Base-by-base conservation (phyloP, 805 yeast species). In the Sporopachydermia lactativora region DNA sequence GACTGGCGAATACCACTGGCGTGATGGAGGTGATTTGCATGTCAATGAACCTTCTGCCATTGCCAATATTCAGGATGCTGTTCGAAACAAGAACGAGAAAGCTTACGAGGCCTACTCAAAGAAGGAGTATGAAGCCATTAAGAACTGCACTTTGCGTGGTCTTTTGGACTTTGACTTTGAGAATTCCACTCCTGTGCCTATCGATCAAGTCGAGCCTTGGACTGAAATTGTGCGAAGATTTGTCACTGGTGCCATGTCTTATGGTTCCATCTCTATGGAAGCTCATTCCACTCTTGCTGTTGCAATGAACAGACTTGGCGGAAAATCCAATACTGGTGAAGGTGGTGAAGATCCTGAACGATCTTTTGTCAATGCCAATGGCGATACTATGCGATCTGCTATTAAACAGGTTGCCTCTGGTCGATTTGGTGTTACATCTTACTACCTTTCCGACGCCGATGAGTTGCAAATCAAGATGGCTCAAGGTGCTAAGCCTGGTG, bases 131-230 rank as follows among this genome's bases (percentile, higher is more conserved):
- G 96, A 86, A 48, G 95, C 96, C 15, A 81, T 89, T 54, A 79
- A 75, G 62, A 77, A 81, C 57, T 89, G 97, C 70, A 89, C 98
- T 13, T 68, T 89, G 50, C 77, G 98, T 62, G 98, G 98, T 35
- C 65, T 89, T 53, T 72, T 89, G 42, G 97, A 92, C 62, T 80
- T 89, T 56, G 96, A 92, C 62, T 85, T 64, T 55, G 81, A 75
- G 36, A 59, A 57, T 48, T 70, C 85, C 1, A 69, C 67, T 3
- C 72, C 88, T 3, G 92, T 89, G 41, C 96, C 98, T 43, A 65
- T 89, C 47, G 98, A 89, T 55, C 97, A 92, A 65, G 98, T 89
- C 50, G 98, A 89, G 67, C 98, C 98, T 37, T 89, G 98, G 98
- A 92, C 97, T 31, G 98, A 89, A 61, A 89, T 89, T 59, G 98